These are phyloP conservation scores for Brassica cretica DNA, from an alignment of 345 rosid species.

Conservation along the genomic window DNA sequence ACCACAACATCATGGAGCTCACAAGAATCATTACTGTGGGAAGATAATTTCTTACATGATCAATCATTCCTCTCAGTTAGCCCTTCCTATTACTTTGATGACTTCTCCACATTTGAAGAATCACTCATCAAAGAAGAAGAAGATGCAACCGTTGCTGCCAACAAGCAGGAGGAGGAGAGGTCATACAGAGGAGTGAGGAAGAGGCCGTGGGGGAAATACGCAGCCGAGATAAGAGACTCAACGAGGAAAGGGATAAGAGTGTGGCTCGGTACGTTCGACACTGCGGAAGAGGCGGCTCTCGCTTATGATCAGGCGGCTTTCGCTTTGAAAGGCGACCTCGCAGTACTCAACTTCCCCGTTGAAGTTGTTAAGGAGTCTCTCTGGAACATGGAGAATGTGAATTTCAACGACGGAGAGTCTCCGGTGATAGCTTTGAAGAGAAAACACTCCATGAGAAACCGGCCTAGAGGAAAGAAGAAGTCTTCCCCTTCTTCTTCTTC, in stretches of 20 bases:
- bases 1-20: conserved; percentile 45
- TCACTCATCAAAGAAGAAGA: conserved; percentile 38
- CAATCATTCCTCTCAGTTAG: conserved; percentile 35
- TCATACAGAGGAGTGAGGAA: conserved; percentile 66
- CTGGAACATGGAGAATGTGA: conserved; percentile 45
- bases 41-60: conserved; percentile 37
- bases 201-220: conserved; percentile 79
- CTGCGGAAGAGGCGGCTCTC: conserved; percentile 68
- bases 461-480: conserved; percentile 44
- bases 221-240: conserved; percentile 80
- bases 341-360: conserved; percentile 58
- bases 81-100: conserved; percentile 48
- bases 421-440: conserved; percentile 64
- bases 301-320: conserved; percentile 87
- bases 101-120: conserved; percentile 39
- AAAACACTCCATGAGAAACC: conserved; percentile 53
- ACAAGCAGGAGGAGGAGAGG: conserved; percentile 34
- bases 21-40: conserved; percentile 53
- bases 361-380: conserved; percentile 56
- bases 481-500: conserved; percentile 10
- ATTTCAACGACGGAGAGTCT: conserved; percentile 53
- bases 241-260: conserved; percentile 62
- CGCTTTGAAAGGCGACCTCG: conserved; percentile 50
- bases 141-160: conserved; percentile 35
- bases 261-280: conserved; percentile 79